phyloP scores from a whole-genome alignment of 306 rosid species.

The Fagus crenata region DNA sequence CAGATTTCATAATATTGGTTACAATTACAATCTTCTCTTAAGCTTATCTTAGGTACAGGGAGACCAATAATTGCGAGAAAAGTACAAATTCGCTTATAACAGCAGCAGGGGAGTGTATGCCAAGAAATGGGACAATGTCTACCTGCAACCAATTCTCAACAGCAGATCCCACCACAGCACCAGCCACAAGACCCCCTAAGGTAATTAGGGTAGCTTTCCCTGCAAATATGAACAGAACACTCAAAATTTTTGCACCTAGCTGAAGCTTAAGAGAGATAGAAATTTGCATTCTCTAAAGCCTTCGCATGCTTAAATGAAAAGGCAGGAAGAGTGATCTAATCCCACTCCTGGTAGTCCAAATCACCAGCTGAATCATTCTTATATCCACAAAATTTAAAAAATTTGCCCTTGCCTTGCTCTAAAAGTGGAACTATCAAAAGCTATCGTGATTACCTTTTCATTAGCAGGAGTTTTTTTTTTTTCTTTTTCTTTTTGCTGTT shows the following conservation, averaged over 20 bases:
- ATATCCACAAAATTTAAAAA: background rate
- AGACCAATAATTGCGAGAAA: conserved; percentile 86
- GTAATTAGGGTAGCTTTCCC: conserved; percentile 91
- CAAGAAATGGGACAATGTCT: conserved; percentile 92
- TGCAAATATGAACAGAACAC: conserved; percentile 43
- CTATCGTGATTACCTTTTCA: background rate
- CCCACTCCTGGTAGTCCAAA: background rate
- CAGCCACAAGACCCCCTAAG: conserved; percentile 89
- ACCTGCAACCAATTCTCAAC: conserved; percentile 98
- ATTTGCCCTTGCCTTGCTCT: background rate
- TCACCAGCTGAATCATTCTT: background rate
- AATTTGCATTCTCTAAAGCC: background rate
- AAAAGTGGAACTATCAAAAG: background rate
- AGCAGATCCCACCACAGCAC: conserved; percentile 89
- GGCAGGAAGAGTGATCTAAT: background rate
- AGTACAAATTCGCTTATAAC: conserved; percentile 81
- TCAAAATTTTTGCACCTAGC: background rate
- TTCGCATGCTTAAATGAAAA: background rate
- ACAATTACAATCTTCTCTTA: conserved; percentile 33
- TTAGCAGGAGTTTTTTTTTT: background rate
- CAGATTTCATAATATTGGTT: conserved; percentile 52
- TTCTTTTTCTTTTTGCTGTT: background rate
- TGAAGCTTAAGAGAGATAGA: background rate
- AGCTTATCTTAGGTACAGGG: conserved; percentile 79
- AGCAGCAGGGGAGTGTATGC: conserved; percentile 93